Conservation (phyloP, 2,329 filamentous ascomycete genomes). For the Trichoderma lentiforme region DNA sequence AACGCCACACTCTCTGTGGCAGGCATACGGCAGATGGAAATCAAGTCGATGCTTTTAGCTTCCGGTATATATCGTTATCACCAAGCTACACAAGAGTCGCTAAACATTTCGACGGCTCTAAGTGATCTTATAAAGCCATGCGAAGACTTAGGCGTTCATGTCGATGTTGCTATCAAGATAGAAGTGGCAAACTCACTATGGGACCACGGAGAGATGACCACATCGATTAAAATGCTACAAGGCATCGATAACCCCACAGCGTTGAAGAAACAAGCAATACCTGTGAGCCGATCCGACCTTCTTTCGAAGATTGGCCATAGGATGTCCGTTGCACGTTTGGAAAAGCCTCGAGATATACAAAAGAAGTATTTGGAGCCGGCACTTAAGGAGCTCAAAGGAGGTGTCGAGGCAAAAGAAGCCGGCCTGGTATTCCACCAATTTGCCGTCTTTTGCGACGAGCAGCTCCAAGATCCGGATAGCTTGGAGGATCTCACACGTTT, state of each 20-base stretch:
- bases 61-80: constrained; percentile 76
- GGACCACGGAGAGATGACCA: constrained; percentile 86
- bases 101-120: constrained; percentile 82
- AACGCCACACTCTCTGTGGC: constrained; percentile 58
- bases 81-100: constrained; percentile 76
- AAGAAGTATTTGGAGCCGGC: constrained; percentile 81
- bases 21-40: constrained; percentile 68
- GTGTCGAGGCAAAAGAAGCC: constrained; percentile 66
- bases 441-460: constrained; percentile 90
- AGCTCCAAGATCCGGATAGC: constrained; percentile 81
- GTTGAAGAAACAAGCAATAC: constrained; percentile 65
- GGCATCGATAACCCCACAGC: constrained; percentile 60
- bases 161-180: constrained; percentile 73
- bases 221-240: constrained; percentile 86
- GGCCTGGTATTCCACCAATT: constrained; percentile 93
- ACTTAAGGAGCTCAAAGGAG: constrained; percentile 72
- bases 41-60: constrained; percentile 71
- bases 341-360: constrained; percentile 88
- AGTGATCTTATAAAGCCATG: constrained; percentile 71
- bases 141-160: constrained; percentile 65
- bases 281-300: constrained; percentile 71
- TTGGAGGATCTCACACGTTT: constrained; percentile 81
- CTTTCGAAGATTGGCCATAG: constrained; percentile 85
- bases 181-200: constrained; percentile 89
- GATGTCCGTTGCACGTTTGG: constrained; percentile 82